Evolutionary conservation across 2,329 filamentous ascomycete genomes (phyloP), one percentile per base, ranked within the genome.

Genomic region (Fusarium armeniacum): DNA sequence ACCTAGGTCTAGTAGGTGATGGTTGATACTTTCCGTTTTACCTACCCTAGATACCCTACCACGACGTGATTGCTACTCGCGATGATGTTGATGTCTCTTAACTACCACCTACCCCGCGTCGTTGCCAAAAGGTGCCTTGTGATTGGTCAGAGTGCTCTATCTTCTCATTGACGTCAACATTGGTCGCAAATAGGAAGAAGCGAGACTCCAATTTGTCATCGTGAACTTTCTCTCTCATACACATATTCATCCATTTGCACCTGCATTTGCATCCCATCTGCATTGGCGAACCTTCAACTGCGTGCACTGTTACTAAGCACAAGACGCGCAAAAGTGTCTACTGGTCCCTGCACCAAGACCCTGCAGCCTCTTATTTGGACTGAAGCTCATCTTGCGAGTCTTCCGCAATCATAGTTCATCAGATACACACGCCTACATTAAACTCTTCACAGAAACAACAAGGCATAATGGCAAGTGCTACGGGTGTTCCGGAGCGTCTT

Each of bases 401-500:
- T 38, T 20, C 41, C 46, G 36, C 46, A 36, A 40, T 50, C 24
- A n/a, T 22, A 18, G 41, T 33, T 35, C 16, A 18, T 28, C 36
- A 26, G 53, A 45, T 11, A 30, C 45, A 52, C 52, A 41, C 49
- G 28, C 30, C 35, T 49, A 58, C 15, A 47, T 36, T 26, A 20
- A 30, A 16, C 15, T 10, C 22, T 5, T 20, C 24, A 38, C 33
- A 40, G 13, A 40, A 45, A 20, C 20, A 47, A 30, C 47, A 58
- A 47, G 22, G 41, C 50, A 71, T 45, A 55, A 93, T 93, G 91
- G 86, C 90, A 33, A 92, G 90, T 65, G 85, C 89, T 57, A 90
- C 90, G 36, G 89, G 89, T 56, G 86, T 91, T 61, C 90, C 90
- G 26, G 84, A 90, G 72, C 78, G 79, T 43, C 79, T 67, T 45